Conservation (phyloP, 73 alveolate genomes). For the Durusdinium trenchii region DNA sequence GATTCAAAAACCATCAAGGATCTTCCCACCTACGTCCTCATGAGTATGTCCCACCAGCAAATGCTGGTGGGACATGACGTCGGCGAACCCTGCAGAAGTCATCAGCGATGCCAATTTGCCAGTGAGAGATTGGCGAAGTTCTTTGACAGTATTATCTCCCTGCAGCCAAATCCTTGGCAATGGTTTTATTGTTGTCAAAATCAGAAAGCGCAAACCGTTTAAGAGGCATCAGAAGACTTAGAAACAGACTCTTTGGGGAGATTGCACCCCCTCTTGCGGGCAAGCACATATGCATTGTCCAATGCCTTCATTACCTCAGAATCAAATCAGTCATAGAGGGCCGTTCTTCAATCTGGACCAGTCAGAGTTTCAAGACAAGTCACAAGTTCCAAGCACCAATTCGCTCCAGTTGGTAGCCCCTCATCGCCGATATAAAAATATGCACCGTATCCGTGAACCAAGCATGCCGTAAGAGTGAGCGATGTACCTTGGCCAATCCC, state of each 20-base stretch:
- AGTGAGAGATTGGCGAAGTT: neutral
- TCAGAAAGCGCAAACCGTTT: neutral
- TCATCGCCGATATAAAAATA: neutral
- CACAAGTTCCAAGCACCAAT: neutral
- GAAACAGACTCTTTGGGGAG: neutral
- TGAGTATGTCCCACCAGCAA: slow-evolving; percentile 7
- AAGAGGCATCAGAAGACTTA: neutral
- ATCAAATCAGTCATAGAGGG: neutral
- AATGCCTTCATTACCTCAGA: neutral
- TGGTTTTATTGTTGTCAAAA: neutral
- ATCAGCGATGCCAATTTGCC: neutral
- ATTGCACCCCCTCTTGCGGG: neutral
- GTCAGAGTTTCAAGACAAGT: neutral
- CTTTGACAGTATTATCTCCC: slow-evolving; percentile 39
- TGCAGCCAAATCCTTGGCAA: neutral
- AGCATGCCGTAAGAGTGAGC: neutral
- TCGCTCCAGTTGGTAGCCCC: neutral
- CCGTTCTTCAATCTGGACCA: neutral
- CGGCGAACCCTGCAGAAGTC: neutral
- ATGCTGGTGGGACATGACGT: neutral
- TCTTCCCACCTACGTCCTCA: neutral
- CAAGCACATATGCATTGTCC: neutral
- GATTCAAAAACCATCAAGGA: neutral
- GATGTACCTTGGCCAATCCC: neutral
- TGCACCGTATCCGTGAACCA: slow-evolving; percentile 12